Conservation (phyloP, 305 asterid species). For the Stenogyne calaminthoides region DNA sequence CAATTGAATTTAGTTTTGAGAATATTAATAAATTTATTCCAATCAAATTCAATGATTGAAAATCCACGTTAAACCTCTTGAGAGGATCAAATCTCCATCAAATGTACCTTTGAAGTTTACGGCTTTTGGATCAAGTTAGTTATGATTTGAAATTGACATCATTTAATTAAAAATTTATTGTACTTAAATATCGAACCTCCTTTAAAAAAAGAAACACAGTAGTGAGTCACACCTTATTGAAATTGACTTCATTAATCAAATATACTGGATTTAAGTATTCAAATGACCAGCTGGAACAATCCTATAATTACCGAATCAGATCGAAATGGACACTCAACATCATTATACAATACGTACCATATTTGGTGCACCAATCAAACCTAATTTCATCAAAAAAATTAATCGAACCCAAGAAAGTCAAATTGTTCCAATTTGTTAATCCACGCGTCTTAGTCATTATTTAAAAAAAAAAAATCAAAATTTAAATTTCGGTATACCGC, state of each 20-base stretch:
- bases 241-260: not conserved
- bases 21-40: too few species aligned
- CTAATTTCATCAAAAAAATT: not conserved
- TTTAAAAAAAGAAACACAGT: too few species aligned
- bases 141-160: not conserved
- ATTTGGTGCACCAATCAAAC: conserved; percentile 22
- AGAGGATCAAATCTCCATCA: too few species aligned
- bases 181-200: not conserved
- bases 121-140: not conserved
- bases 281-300: not conserved
- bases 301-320: not conserved
- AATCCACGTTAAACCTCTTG: too few species aligned
- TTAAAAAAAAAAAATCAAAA: too few species aligned
- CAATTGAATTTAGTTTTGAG: too few species aligned
- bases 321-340: not conserved
- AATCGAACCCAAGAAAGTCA: not conserved
- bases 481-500: too few species aligned
- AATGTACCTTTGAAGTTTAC: too few species aligned
- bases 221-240: not conserved
- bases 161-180: not conserved
- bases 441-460: too few species aligned
- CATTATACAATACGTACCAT: not conserved
- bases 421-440: too few species aligned
- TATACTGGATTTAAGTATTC: not conserved
- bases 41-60: too few species aligned